These are phyloP conservation scores for Trichomonascaceae sp. DNA, from an alignment of 1,139 yeast species.

Conservation along the genomic window DNA sequence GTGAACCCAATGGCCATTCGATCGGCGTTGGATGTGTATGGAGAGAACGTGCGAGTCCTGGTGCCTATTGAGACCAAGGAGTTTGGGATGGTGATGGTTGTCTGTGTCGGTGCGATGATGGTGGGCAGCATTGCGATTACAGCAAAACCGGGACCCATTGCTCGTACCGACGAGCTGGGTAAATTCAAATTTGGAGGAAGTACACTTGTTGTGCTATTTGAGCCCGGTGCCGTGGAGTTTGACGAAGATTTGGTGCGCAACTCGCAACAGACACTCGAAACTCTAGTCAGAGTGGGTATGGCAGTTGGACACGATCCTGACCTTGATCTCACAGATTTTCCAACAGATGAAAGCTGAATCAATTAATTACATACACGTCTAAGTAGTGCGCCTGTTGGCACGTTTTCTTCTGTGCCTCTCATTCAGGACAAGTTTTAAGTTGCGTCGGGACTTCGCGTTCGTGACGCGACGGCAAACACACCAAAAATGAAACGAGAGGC, in stretches of 20 bases:
- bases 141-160: conserved; percentile 42
- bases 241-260: conserved; percentile 66
- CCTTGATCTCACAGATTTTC: no score
- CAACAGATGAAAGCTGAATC: no score
- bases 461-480: no score
- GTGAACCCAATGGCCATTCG: conserved; percentile 97
- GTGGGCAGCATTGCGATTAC: conserved; percentile 82
- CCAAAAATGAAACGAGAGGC: no score
- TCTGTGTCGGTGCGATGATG: conserved; percentile 97
- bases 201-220: conserved; percentile 55
- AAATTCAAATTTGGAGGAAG: conserved; percentile 96
- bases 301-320: conserved; percentile 74
- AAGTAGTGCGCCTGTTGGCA: no score
- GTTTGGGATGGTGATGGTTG: conserved; percentile 66
- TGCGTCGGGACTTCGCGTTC: no score
- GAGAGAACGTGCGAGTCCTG: conserved; percentile 74
- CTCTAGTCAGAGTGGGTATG: conserved; percentile 81
- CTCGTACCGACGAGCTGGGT: conserved; percentile 76
- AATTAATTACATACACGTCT: no score
- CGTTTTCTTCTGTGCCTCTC: no score
- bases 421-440: no score
- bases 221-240: conserved; percentile 34
- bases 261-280: conserved; percentile 60
- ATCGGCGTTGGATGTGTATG: conserved; percentile 78
- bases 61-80: conserved; percentile 60